Percentiles rank a stretch among this genome's conserved stretches.
Evolutionary conservation across 2,329 filamentous ascomycete species (phyloP).

Genomic region (Alternaria sp.): DNA sequence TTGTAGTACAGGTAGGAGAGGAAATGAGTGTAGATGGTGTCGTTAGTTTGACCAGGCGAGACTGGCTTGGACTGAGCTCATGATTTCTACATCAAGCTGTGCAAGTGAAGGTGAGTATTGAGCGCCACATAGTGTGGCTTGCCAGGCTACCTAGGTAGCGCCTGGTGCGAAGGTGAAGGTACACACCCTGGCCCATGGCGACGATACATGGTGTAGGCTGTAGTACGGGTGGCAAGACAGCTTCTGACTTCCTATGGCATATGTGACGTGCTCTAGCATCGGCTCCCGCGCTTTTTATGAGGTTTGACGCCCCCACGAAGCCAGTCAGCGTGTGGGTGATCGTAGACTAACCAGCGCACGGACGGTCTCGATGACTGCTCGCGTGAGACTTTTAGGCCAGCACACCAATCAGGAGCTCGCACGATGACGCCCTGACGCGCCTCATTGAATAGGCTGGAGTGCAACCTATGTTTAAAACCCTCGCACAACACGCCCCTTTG

Average conservation of each 20-base stretch:
- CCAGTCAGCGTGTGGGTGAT: conserved; percentile 12
- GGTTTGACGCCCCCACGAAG: conserved; percentile 11
- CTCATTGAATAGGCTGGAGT: conserved; percentile 13
- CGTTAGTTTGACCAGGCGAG: not conserved
- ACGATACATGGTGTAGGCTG: not conserved
- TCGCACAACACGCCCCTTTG: conserved; percentile 6
- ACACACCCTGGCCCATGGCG: not conserved
- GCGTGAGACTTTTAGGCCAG: conserved; percentile 22
- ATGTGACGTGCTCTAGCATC: not conserved
- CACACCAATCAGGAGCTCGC: conserved; percentile 16
- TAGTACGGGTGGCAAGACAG: not conserved
- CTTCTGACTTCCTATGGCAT: not conserved
- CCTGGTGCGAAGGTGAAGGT: conserved; percentile 17
- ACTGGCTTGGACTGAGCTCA: not conserved
- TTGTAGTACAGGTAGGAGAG: not conserved
- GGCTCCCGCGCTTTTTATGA: not conserved
- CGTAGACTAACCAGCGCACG: conserved; percentile 13
- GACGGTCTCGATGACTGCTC: conserved; percentile 16
- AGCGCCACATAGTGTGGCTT: not conserved
- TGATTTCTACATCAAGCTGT: not conserved
- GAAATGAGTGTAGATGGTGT: not conserved
- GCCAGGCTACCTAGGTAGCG: not conserved
- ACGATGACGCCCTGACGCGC: conserved; percentile 21
- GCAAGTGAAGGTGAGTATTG: conserved; percentile 17
- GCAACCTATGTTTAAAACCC: conserved; percentile 19